Evolutionary conservation across 2,329 filamentous ascomycete genomes (phyloP).

Genomic region (Tolypocladium pustulatum): DNA sequence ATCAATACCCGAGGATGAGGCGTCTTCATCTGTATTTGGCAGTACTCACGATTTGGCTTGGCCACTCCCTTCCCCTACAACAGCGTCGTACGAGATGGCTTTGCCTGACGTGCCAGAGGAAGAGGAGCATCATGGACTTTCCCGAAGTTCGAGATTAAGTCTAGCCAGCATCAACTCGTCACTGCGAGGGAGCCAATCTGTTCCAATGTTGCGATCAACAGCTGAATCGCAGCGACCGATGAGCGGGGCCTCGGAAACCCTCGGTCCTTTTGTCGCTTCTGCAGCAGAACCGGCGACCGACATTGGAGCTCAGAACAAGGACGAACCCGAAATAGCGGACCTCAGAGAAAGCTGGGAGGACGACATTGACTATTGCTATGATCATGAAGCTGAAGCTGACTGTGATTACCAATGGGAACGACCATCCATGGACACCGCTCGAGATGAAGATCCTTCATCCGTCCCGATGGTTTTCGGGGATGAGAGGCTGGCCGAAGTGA

Average conservation of each 20-base stretch:
- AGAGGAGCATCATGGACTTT: constrained; percentile 37
- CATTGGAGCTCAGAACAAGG: constrained; percentile 6
- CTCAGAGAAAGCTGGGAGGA: constrained; percentile 51
- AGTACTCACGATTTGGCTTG: constrained; percentile 32
- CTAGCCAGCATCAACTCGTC: constrained; percentile 38
- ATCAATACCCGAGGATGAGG: not conserved
- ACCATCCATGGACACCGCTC: constrained; percentile 35
- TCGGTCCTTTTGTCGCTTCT: constrained; percentile 33
- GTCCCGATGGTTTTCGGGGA: constrained; percentile 13
- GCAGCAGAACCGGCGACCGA: constrained; percentile 15
- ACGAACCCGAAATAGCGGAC: constrained; percentile 12
- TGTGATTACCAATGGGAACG: constrained; percentile 58
- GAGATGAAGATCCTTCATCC: constrained; percentile 10
- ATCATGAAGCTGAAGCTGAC: constrained; percentile 56
- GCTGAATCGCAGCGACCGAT: constrained; percentile 27
- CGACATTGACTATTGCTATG: constrained; percentile 61
- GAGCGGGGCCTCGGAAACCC: constrained; percentile 42
- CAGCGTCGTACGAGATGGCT: constrained; percentile 26
- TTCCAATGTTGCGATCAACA: constrained; percentile 40
- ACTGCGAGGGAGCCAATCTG: constrained; percentile 43
- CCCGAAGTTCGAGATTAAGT: constrained; percentile 31
- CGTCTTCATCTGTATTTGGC: constrained; percentile 28
- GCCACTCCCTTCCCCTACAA: constrained; percentile 20
- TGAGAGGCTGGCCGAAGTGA: constrained; percentile 13
- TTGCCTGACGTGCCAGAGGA: constrained; percentile 54